Base-by-base conservation (phyloP, 768 basidiomycete species). In the Russula virescens region DNA sequence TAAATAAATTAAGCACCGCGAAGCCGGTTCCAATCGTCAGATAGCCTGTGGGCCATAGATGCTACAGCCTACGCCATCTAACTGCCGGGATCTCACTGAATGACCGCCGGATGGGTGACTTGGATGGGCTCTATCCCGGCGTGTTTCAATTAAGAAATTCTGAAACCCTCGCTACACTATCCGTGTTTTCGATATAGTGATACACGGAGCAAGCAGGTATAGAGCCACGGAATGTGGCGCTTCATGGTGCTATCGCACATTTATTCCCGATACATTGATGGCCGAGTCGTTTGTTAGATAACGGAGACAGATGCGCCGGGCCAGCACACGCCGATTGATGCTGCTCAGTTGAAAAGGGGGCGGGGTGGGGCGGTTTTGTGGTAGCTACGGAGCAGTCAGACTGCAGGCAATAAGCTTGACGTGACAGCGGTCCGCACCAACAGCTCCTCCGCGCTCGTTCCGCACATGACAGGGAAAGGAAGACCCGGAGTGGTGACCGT, bases 201-300 rank as follows among this genome's bases (percentile, higher is more conserved):
- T 9, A 43, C 42, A n/a, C 26, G 42, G 49, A 38, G 18, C 10
- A n/a, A n/a, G 28, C n/a, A 43, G 50, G 18, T 25, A 6, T 0
- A 11, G n/a, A 42, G 28, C n/a, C 45, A 47, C 26, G 21, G 35
- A 47, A 23, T 23, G 50, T 25, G 46, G 5, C 31, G 31, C 31
- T 31, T 4, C 8, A 52, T 26, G 61, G 47, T 46, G 26, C 46
- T 40, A 35, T 58, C 56, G 52, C 56, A n/a, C 48, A 31, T 35
- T 35, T 42, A 62, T 57, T 5, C 42, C 61, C 48, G 35, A 40
- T 13, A 25, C 46, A 18, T 50, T 58, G 48, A 50, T 49, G 48
- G 26, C 58, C 5, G 46, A 38, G 11, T 43, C 23, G 25, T 11
- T 14, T 28, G 18, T 31, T 43, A 31, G n/a, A 23, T 45, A 25